Evolutionary conservation across 257 asterid genomes (phyloP), one percentile per base, ranked within the genome.

Genomic region (Plectranthus barbatus): DNA sequence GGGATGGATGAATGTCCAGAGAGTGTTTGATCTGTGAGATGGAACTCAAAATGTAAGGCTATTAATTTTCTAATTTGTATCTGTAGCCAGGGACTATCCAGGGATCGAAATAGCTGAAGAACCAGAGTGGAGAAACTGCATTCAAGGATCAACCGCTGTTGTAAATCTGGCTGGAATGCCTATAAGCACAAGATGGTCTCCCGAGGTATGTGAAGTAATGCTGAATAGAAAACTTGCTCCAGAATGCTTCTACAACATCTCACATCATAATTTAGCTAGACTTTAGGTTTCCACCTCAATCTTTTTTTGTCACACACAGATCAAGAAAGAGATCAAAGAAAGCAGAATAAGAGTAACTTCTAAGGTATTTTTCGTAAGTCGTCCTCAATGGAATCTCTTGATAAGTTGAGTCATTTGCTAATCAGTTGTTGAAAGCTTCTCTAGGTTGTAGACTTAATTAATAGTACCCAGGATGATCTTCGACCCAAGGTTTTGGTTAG

Each of bases 101-200:
- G 73, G 84, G 72, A 61, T 88, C 55, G 76, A 76, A 48, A 83
- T 92, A 56, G 94, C 95, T 0, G 98, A 84, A 74, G 95, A 88
- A 79, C 58, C 83, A 15, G 93, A 86, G 62, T 92, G 98, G 98
- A 78, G 61, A 73, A 78, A 79, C 55, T 81, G 85, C 79, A 84
- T 92, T 72, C 85, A 73, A 67, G 93, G 95, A 42, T 92, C 98
- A 26, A 84, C 95, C 5, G 97, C 95, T 37, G 95, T 92, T 12
- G 97, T 92, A 57, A 88, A 92, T 80, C 74, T 92, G 78, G 98
- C 98, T 31, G 98, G 98, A 62, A n/a, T 68, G 78, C 86, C 98
- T 23, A 83, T 88, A 72, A 86, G 95, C 78, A 81, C 87, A 2
- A 88, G 98, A 83, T 88, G 98, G 97, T 84, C 97, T 15, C 80